phyloP scores from a whole-genome alignment of 2,329 filamentous ascomycete genomes.

The Trichoderma koningiopsis region DNA sequence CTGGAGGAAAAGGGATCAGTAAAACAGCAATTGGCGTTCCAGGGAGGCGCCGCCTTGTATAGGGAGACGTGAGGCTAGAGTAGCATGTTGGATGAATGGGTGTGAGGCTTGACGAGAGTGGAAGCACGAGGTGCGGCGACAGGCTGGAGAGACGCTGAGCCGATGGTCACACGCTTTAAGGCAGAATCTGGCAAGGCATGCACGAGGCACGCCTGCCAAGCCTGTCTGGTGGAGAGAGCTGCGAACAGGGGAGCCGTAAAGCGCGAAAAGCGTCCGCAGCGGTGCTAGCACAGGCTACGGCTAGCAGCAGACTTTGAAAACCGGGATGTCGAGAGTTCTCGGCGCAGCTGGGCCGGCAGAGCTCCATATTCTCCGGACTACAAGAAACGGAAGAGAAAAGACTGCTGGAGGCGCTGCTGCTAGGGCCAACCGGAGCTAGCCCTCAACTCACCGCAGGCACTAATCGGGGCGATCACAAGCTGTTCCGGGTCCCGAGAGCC shows the following conservation, averaged over 20 bases:
- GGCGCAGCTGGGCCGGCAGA: constrained; percentile 5
- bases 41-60: constrained; percentile 5
- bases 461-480: background rate
- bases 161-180: constrained; percentile 21
- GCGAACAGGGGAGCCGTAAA: background rate
- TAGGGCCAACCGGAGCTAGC: background rate
- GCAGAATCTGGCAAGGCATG: constrained; percentile 13
- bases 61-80: constrained; percentile 3
- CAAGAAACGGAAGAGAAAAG: background rate
- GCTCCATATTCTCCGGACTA: background rate
- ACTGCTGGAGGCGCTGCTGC: constrained; percentile 12
- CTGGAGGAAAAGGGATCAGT: background rate
- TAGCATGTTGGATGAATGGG: constrained; percentile 2
- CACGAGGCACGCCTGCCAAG: constrained; percentile 11
- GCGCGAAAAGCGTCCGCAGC: background rate
- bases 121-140: constrained; percentile 20
- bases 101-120: constrained; percentile 4
- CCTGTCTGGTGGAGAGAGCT: constrained; percentile 17
- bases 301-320: background rate
- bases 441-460: background rate
- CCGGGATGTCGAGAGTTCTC: background rate
- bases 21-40: background rate
- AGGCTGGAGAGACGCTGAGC: constrained; percentile 21
- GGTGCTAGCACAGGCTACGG: background rate
- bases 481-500: constrained; percentile 9